Evolutionary conservation across 805 yeast species (phyloP).

Genomic region (Schwanniomyces sp.): DNA sequence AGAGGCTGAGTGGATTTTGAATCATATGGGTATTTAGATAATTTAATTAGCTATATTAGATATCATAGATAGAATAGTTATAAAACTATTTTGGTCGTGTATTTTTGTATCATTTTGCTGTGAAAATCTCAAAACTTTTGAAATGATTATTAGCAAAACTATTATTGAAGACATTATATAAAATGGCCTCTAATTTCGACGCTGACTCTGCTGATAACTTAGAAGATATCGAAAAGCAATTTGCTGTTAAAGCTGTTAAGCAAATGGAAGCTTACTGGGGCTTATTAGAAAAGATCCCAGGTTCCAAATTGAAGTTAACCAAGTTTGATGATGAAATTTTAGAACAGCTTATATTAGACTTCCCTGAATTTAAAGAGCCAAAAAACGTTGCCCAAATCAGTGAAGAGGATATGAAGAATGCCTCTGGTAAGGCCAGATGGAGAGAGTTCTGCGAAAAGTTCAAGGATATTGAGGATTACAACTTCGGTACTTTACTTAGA

Average conservation of each 20-base stretch:
- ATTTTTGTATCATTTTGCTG: background rate
- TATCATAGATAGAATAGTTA: background rate
- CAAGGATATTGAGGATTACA: slow-evolving; percentile 86
- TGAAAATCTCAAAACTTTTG: background rate
- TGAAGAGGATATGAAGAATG: slow-evolving; percentile 82
- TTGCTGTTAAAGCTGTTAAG: slow-evolving; percentile 95
- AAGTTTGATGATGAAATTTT: slow-evolving; percentile 71
- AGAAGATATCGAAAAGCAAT: slow-evolving; percentile 90
- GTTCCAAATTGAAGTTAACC: slow-evolving; percentile 75
- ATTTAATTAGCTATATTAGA: background rate
- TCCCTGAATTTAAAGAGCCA: slow-evolving; percentile 84
- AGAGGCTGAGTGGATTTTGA: slow-evolving; percentile 44
- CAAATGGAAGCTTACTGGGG: slow-evolving; percentile 96
- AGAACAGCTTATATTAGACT: slow-evolving; percentile 57
- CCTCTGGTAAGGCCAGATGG: slow-evolving; percentile 85
- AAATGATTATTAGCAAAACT: background rate
- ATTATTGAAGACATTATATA: slow-evolving; percentile 1
- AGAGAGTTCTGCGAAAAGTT: slow-evolving; percentile 80
- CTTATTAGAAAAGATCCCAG: slow-evolving; percentile 68
- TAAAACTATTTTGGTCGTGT: background rate
- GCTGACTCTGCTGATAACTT: slow-evolving; percentile 93
- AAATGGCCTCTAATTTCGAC: slow-evolving; percentile 51
- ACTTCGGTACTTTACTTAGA: slow-evolving; percentile 93
- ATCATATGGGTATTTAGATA: slow-evolving; percentile 1
- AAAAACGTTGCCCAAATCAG: slow-evolving; percentile 54